Evolutionary conservation across 139 green algal genomes (phyloP), one percentile per base, ranked within the genome.

Genomic region (Yamagishiella unicocca): DNA sequence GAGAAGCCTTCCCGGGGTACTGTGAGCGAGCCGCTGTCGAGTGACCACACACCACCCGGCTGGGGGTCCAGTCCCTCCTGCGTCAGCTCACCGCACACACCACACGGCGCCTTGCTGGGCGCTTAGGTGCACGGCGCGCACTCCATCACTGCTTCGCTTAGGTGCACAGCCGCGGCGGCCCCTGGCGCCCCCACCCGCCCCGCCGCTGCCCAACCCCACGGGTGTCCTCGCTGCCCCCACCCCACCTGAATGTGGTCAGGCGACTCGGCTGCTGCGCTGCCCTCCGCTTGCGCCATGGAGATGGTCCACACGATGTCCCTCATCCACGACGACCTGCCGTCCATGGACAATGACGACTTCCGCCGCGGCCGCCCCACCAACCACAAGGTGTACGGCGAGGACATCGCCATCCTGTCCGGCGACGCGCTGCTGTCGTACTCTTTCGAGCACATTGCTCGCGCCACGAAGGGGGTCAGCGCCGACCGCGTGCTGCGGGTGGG

Each of bases 261-360:
- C 45, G 80, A 90, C 68, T 84, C 96, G 9, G 89, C 95, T 43
- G 50, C 90, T 58, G 96, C 95, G 29, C 97, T 99, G 94, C 96
- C 97, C 21, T 93, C 97, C 31, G 98, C 98, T 9, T 99, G 97
- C 85, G 97, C 97, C 42, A 94, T 99, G 93, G 98, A 99, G 89
- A 99, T 99, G 95, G 95, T 99, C 58, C 98, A 99, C 95, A 99
- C 97, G 31, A 99, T 99, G 98, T 96, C 90, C 27, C 87, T 98
- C 35, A 98, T 99, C 83, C 96, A 99, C 90, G 96, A 98, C 75
- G 98, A 99, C 91, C 93, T 99, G 78, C 98, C 98, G 21, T 95
- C 92, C 58, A 99, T 99, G 96, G 98, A 99, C 94, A 99, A 99
- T 83, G 98, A 99, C 87, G 97, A 99, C 93, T 99, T 99, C 92